Evolutionary conservation across 2,329 filamentous ascomycete genomes (phyloP).

Genomic region (Thermothelomyces thermophilus): DNA sequence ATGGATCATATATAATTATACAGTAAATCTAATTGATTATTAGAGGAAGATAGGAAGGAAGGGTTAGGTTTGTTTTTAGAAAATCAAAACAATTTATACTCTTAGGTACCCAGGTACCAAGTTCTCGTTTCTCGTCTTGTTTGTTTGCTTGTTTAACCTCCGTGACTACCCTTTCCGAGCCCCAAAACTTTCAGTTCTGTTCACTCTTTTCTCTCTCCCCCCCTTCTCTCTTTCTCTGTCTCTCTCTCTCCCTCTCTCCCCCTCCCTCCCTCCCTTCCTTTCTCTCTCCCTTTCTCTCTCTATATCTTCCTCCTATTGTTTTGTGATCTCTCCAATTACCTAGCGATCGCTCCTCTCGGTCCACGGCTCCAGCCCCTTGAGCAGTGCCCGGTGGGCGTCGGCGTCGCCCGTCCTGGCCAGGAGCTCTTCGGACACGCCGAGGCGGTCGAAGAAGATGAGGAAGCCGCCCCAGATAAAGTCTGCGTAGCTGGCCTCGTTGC

Average conservation of each 20-base stretch:
- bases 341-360: constrained; percentile 27
- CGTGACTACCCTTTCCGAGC: not conserved
- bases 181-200: not conserved
- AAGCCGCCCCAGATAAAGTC: constrained; percentile 44
- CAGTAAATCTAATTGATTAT: too few species aligned
- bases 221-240: too few species aligned
- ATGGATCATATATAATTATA: too few species aligned
- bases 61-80: too few species aligned
- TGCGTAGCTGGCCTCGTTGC: constrained; percentile 47
- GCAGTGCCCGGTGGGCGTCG: constrained; percentile 33
- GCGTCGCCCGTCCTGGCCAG: constrained; percentile 34
- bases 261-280: too few species aligned
- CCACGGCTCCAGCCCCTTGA: constrained; percentile 38
- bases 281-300: not conserved
- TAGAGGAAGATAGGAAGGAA: too few species aligned
- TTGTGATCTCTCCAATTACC: not conserved
- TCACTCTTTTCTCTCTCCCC: not conserved
- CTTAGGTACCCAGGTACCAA: too few species aligned
- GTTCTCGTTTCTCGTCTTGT: too few species aligned
- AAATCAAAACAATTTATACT: too few species aligned
- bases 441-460: constrained; percentile 33
- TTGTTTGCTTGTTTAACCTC: not conserved
- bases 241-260: too few species aligned
- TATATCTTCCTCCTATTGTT: not conserved
- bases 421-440: constrained; percentile 31